Evolutionary conservation across 371 early-diverging fungal genomes (phyloP).

Genomic region (Nematocida sp.): DNA sequence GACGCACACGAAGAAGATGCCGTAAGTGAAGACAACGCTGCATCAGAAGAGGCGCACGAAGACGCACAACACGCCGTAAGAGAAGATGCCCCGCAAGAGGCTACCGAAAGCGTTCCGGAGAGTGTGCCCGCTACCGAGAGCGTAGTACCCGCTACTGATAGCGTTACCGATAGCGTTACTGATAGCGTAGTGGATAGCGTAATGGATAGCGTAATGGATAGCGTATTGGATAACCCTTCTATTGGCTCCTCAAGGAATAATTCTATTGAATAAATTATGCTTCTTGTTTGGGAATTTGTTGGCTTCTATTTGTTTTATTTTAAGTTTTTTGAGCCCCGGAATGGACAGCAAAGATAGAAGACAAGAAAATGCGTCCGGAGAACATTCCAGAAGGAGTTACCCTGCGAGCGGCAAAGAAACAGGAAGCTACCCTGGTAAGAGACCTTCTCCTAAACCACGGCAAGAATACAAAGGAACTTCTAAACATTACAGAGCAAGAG

Average conservation of each 20-base stretch:
- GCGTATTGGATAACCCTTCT: too few relatives aligned
- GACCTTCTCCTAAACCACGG: neutral
- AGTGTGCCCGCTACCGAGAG: too few relatives aligned
- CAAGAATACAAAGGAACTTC: neutral
- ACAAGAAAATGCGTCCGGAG: constrained; percentile 12
- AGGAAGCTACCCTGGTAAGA: constrained; percentile 1
- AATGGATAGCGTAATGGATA: too few relatives aligned
- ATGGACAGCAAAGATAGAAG: constrained; percentile 50
- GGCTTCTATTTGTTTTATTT: constrained; percentile 40
- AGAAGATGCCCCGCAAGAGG: neutral
- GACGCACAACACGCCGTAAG: neutral
- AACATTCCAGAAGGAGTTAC: neutral
- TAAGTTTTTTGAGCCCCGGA: constrained; percentile 52
- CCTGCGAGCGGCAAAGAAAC: neutral
- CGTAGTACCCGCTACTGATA: too few relatives aligned
- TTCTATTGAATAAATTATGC: too few relatives aligned
- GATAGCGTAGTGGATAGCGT: too few relatives aligned
- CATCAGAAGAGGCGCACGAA: neutral
- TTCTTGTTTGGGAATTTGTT: too few relatives aligned
- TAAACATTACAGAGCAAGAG: constrained; percentile 18
- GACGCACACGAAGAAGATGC: neutral
- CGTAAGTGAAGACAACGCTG: neutral
- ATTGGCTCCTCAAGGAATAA: too few relatives aligned
- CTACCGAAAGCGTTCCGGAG: neutral
- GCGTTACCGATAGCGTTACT: too few relatives aligned